Conservation (phyloP, 176 grass and related monocot species). For the Avena insularis region DNA sequence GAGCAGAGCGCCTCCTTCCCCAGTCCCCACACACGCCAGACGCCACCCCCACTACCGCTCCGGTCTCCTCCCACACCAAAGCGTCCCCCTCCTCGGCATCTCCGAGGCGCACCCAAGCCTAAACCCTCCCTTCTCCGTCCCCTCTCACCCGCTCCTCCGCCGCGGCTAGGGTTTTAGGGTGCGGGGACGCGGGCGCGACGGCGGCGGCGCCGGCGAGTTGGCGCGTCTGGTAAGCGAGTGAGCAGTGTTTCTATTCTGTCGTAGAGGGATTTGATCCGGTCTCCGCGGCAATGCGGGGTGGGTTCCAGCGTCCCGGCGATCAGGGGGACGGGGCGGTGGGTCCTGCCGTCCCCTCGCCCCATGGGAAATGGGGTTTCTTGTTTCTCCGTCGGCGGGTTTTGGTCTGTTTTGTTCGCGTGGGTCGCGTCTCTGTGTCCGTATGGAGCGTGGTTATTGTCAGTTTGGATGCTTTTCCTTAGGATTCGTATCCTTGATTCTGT, state of each 20-base stretch:
- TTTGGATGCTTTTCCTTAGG: not conserved
- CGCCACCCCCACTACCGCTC: not conserved
- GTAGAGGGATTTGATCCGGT: not conserved
- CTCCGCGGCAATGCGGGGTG: constrained; percentile 29
- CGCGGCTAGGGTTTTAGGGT: constrained; percentile 42
- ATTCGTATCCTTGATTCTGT: not conserved
- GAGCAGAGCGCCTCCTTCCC: not conserved
- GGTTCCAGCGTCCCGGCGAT: not conserved
- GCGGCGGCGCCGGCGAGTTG: not conserved
- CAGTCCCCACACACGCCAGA: not conserved
- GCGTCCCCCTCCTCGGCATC: constrained; percentile 32
- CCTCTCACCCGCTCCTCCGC: not conserved
- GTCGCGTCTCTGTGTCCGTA: not conserved
- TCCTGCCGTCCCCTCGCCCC: not conserved
- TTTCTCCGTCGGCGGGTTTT: not conserved
- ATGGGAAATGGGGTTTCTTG: not conserved
- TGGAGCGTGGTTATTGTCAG: not conserved
- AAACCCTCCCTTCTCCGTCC: not conserved
- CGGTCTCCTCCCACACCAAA: not conserved
- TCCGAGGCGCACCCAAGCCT: constrained; percentile 22
- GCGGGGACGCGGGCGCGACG: not conserved
- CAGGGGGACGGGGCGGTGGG: not conserved
- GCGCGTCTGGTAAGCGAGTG: constrained; percentile 26
- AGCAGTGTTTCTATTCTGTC: not conserved
- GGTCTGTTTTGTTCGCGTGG: not conserved